Conservation (phyloP, 2,329 filamentous ascomycete genomes). For the Pseudohalonectria lignicola region DNA sequence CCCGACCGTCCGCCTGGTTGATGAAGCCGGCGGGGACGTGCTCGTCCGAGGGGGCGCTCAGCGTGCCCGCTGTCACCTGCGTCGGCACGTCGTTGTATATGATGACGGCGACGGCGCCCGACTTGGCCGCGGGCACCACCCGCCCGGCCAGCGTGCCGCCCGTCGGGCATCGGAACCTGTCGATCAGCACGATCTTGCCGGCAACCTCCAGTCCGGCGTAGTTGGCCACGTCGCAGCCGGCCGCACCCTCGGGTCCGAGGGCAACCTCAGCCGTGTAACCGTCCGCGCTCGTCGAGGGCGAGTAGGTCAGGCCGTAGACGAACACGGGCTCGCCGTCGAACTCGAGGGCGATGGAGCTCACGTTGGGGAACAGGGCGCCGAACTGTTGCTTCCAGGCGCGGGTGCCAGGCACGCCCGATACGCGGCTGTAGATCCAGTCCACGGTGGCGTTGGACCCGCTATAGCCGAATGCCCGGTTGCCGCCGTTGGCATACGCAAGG, state of each 20-base stretch:
- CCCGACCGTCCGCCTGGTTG: conserved; percentile 2
- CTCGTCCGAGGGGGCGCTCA: conserved; percentile 1
- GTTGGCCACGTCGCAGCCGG: conserved; percentile 22
- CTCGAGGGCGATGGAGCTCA: conserved; percentile 26
- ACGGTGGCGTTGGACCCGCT: conserved; percentile 41
- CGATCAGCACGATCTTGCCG: conserved; percentile 26
- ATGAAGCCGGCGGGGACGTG: conserved; percentile 1
- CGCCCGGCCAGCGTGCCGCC: conserved; percentile 30
- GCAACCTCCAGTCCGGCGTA: conserved; percentile 25
- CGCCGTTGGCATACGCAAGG: conserved; percentile 35
- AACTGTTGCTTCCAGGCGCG: conserved; percentile 36
- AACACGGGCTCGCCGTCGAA: conserved; percentile 22
- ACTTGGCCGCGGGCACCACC: conserved; percentile 39
- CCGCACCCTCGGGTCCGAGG: conserved; percentile 24
- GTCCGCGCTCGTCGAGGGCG: conserved; percentile 31
- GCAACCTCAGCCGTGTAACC: conserved; percentile 28
- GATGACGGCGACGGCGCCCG: conserved; percentile 37
- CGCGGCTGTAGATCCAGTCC: conserved; percentile 27
- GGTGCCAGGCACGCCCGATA: conserved; percentile 24
- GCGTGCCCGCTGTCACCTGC: conserved; percentile 24
- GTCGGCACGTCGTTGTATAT: conserved; percentile 44
- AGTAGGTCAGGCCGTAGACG: conserved; percentile 31
- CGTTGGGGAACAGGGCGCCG: conserved; percentile 27
- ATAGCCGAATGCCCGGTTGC: conserved; percentile 53
- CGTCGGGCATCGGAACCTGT: conserved; percentile 26